Evolutionary conservation across 176 grass and related monocot genomes (phyloP), one percentile per base, ranked within the genome.

Genomic region (Cymbopogon citratus): DNA sequence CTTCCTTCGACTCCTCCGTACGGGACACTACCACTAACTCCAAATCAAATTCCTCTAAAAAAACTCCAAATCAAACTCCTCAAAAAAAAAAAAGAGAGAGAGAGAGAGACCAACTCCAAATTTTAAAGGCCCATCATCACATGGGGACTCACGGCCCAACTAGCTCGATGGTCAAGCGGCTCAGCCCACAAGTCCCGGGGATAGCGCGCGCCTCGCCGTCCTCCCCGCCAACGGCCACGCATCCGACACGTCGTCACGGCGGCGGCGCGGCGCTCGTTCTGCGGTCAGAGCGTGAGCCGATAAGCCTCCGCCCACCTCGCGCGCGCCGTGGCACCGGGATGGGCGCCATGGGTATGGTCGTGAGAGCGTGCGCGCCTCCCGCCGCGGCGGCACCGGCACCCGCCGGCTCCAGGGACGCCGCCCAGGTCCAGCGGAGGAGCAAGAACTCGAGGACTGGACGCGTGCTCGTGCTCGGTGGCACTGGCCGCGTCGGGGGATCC

Each of bases 401-500:
- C 21, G 10, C 84, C 19, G 27, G 35, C 40, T 45, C 91, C 24
- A 34, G 43, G 31, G 81, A 80, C 7, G 69, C 48, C 21, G 33
- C 66, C 11, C 33, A 21, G 11, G 26, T 5, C 5, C 24, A 27
- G 25, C 12, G 26, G 25, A 29, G 61, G 51, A 59, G 12, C 9
- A 79, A 33, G 66, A 0, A 48, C 25, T 65, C 82, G 26, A 79
- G 12, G 39, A 81, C 12, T 61, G 83, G 81, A 10, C 86, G 90
- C 76, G 96, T 98, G 56, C 90, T 98, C 27, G 80, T 97, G 40
- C 43, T 97, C 6, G 94, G 94, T 4, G 94, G 91, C 78, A 90
- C 94, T 36, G 94, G 94, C 9, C 93, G 92, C 38, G 89, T 93
- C 59, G 92, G 96, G 9, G 96, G 96, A 4, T 98, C 96, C 81